Base-by-base conservation (phyloP, 495 filamentous ascomycete species). In the Glarea lozoyensis region DNA sequence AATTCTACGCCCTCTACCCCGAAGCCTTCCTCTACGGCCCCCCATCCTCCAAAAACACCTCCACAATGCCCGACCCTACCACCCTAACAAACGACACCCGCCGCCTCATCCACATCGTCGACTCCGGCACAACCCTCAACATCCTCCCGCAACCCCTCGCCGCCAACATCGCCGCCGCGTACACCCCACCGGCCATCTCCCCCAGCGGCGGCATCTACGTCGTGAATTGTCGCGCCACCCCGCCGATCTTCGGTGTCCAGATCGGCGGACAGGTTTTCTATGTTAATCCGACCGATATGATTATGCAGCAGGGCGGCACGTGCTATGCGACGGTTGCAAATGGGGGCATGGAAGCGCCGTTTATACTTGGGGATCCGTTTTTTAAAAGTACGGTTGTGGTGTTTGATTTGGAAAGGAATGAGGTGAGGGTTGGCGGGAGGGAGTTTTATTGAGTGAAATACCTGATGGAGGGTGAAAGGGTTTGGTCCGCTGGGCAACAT, bases 311-410 rank as follows among this genome's bases (percentile, higher is more conserved):
- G 65, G 51, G 41, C 57, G 55, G 45, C 45, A 35, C 66, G 1
- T 79, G 77, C 44, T 70, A 73, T 46, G 64, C 68, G 0, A 62
- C 63, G 7, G 65, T 76, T 37, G 53, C 55, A 13, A 59, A 54
- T 37, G 63, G 61, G 13, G 69, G 61, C 4, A 43, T 47, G 11
- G 56, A 55, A 4, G 68, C 67, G 22, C 59, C 64, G 9, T 69
- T 62, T 45, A 75, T 85, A 17, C 47, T 86, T 15, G 80, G 80
- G 1, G 73, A 75, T 46, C 65, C 66, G 1, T 84, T 81, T 49
- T 62, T 82, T 63, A 80, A 77, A 57, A 80, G 75, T 50, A 78
- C 81, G 0, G 53, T 84, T 11, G 65, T 67, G 0, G 72, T 79
- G 7, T 81, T 77, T 52, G 76, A 83, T 60, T 62, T 83, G 34